Base-by-base conservation (phyloP, 2,329 filamentous ascomycete genomes). In the Ophiostoma australiae region DNA sequence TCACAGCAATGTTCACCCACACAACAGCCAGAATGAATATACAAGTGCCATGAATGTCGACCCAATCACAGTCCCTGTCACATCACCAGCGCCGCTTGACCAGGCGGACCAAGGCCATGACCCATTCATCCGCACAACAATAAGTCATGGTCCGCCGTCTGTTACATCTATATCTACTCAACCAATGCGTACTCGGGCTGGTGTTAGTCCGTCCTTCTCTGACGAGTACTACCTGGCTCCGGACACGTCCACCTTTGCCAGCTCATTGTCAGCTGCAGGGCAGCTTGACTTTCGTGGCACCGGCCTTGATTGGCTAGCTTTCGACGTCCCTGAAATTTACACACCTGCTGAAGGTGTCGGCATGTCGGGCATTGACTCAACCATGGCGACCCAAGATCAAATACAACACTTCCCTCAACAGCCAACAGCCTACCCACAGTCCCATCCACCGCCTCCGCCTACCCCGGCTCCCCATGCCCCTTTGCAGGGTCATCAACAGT, bases 231-330 rank as follows among this genome's bases (percentile, higher is more conserved):
- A 71, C 37, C 63, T 71, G 17, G 20, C 70, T 1, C 52, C 63
- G 4, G 71, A 73, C 15, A 55, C 70, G 6, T 39, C 61, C 31
- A 65, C 71, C 1, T 72, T 73, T 48, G 70, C 69, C 4, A 65
- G 71, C 1, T 71, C 72, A 0, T 68, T 73, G 23, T 72, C 72
- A 20, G 72, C 70, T 1, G 71, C 48, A 1, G 72, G 72, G 15
- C 71, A 72, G 58, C 65, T 71, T 20, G 71, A 72, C 41, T 73
- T 72, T 15, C 72, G 72, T 8, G 69, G 71, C 35, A 67, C 69
- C 11, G 69, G 72, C 20, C 65, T 74, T 3, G 73, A 74, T 68
- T 74, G 73, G 73, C 69, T 74, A 4, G 73, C 72, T 20, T 72
- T 74, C 67, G 73, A 74, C 33, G 70, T 73, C 35, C 71, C 71